Conservation (phyloP, 345 rosid genomes). For the Excoecaria cochinchinensis region DNA sequence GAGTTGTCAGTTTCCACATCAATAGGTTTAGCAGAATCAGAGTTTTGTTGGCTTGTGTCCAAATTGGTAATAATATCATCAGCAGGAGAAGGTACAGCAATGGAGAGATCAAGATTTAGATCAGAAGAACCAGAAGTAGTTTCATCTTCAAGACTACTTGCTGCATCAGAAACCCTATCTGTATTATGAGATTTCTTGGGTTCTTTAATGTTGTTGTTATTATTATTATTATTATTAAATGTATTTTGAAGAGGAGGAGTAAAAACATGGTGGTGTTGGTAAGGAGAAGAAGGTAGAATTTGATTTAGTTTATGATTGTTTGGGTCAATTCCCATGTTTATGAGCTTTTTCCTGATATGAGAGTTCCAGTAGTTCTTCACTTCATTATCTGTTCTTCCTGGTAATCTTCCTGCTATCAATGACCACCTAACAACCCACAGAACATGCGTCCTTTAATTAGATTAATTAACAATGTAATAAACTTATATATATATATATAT, state of each 20-base stretch:
- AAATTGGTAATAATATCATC: background rate
- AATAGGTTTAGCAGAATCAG: background rate
- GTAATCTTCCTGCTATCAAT: constrained; percentile 31
- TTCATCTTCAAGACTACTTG: constrained; percentile 17
- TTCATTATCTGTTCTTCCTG: constrained; percentile 35
- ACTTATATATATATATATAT: background rate
- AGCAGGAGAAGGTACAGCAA: constrained; percentile 17
- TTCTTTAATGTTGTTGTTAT: background rate
- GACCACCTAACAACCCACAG: constrained; percentile 32
- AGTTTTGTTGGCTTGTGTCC: background rate
- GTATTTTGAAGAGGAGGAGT: background rate
- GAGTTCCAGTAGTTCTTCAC: constrained; percentile 42
- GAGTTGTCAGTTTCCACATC: background rate
- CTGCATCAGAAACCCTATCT: constrained; percentile 14
- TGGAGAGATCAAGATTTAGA: constrained; percentile 24
- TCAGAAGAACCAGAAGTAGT: constrained; percentile 12
- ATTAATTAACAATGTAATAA: background rate
- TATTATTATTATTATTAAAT: background rate
- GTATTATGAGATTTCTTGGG: background rate
- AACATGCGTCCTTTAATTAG: background rate
- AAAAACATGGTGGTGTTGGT: background rate
- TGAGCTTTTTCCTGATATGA: constrained; percentile 54
- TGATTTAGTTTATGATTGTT: constrained; percentile 60
- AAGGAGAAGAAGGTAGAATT: constrained; percentile 22
- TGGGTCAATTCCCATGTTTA: constrained; percentile 76